Evolutionary conservation across 805 yeast species (phyloP).

Genomic region (Torulaspora delbrueckii): DNA sequence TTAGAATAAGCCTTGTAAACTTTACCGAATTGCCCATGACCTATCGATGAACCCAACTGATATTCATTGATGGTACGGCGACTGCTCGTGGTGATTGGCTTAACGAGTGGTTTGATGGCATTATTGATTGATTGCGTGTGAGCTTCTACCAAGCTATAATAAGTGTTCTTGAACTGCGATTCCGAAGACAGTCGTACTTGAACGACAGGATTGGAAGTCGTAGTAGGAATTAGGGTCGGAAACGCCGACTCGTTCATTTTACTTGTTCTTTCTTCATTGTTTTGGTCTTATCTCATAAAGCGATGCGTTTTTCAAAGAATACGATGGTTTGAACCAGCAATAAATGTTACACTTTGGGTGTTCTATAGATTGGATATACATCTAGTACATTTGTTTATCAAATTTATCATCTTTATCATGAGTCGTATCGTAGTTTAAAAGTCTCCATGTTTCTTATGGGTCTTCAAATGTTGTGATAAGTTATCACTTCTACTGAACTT

Average conservation of each 20-base stretch:
- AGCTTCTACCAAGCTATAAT: conserved; percentile 19
- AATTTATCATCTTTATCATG: conserved; percentile 5
- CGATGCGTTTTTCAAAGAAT: background rate
- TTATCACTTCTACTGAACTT: conserved; percentile 65
- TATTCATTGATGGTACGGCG: conserved; percentile 17
- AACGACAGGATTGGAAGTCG: background rate
- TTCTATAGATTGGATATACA: conserved; percentile 4
- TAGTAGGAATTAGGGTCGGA: background rate
- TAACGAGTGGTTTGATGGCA: conserved; percentile 12
- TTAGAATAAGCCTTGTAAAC: conserved; percentile 26
- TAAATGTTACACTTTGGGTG: conserved; percentile 4
- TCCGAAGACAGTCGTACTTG: background rate
- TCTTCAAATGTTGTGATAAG: conserved; percentile 57
- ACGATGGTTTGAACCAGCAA: conserved; percentile 3
- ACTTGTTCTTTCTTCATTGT: background rate
- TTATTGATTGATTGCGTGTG: conserved; percentile 9
- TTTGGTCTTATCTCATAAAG: background rate
- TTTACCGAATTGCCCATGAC: conserved; percentile 34
- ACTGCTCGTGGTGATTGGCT: conserved; percentile 4
- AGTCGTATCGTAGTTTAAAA: conserved; percentile 10
- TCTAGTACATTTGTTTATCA: conserved; percentile 5
- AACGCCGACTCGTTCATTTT: background rate
- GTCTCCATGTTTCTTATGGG: conserved; percentile 40
- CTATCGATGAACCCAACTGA: conserved; percentile 20
- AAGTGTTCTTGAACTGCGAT: conserved; percentile 10